Percentiles rank a stretch among this genome's conserved stretches.
phyloP scores from a whole-genome alignment of 768 basidiomycete species.

The Naganishia antarctica region DNA sequence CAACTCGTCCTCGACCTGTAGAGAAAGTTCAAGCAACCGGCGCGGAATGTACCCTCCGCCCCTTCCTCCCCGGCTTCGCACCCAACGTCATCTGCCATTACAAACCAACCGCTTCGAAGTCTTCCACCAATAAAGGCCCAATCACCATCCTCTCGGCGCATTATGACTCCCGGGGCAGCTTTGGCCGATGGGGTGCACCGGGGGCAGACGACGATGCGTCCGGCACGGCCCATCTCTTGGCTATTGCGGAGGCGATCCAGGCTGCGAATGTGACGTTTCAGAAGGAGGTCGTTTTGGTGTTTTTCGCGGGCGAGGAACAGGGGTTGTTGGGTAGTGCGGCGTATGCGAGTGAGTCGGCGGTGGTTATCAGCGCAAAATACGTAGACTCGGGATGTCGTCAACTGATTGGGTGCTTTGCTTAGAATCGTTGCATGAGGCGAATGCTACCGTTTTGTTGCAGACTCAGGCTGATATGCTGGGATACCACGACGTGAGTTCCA shows the following conservation, averaged over 20 bases:
- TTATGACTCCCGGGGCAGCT: conserved; percentile 86
- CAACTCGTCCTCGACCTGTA: conserved; percentile 4
- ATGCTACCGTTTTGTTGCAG: conserved; percentile 72
- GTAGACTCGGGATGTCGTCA: no score
- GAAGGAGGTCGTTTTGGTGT: conserved; percentile 70
- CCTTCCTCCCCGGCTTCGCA: conserved; percentile 68
- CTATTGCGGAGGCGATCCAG: conserved; percentile 70
- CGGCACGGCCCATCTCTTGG: conserved; percentile 67
- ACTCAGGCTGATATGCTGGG: conserved; percentile 90
- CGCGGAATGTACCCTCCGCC: conserved; percentile 63
- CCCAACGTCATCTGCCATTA: conserved; percentile 81
- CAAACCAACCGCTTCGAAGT: conserved; percentile 54
- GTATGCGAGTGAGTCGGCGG: conserved; percentile 77
- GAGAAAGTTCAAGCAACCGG: conserved; percentile 63
- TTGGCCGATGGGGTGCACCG: conserved; percentile 66
- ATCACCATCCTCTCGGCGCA: conserved; percentile 75
- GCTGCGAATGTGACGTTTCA: conserved; percentile 65
- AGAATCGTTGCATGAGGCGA: conserved; percentile 60
- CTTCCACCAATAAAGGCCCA: conserved; percentile 56
- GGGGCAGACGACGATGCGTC: conserved; percentile 65
- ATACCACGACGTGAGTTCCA: conserved; percentile 58
- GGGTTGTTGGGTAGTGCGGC: conserved; percentile 71
- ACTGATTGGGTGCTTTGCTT: not conserved
- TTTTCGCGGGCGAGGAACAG: conserved; percentile 90
- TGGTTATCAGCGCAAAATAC: no score